Percentiles rank a stretch among this genome's conserved stretches.
phyloP scores from a whole-genome alignment of 345 rosid genomes.

The Conringia planisiliqua region DNA sequence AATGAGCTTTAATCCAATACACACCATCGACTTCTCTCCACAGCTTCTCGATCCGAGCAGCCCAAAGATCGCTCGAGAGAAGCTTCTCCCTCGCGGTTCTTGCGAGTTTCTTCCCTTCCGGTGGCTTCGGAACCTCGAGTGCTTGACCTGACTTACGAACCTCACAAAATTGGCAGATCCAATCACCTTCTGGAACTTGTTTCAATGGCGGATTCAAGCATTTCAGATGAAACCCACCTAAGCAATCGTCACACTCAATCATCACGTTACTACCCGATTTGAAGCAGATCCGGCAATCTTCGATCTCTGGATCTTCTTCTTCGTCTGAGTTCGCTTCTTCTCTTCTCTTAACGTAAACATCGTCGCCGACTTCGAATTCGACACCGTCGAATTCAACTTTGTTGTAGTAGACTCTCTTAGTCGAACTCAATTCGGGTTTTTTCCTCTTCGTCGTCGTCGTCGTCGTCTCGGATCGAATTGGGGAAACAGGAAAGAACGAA shows the following conservation, averaged over 20 bases:
- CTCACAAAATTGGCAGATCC: slow-evolving; percentile 79
- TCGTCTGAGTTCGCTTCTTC: slow-evolving; percentile 72
- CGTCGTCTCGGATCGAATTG: slow-evolving; percentile 44
- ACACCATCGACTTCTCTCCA: slow-evolving; percentile 75
- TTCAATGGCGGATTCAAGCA: slow-evolving; percentile 80
- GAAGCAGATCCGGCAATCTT: slow-evolving; percentile 83
- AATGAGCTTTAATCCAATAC: slow-evolving; percentile 69
- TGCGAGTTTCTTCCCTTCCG: slow-evolving; percentile 55
- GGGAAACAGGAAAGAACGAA: slow-evolving; percentile 51
- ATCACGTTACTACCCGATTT: slow-evolving; percentile 54
- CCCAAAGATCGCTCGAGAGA: slow-evolving; percentile 82
- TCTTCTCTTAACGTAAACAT: slow-evolving; percentile 82
- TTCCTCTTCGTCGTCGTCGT: slow-evolving; percentile 51
- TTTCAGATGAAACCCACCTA: slow-evolving; percentile 87
- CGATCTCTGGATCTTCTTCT: slow-evolving; percentile 56
- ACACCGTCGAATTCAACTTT: slow-evolving; percentile 69
- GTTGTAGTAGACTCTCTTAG: slow-evolving; percentile 58
- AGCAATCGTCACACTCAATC: slow-evolving; percentile 90
- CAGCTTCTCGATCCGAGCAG: slow-evolving; percentile 68
- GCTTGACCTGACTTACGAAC: slow-evolving; percentile 48
- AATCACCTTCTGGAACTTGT: slow-evolving; percentile 82
- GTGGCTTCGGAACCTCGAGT: slow-evolving; percentile 51
- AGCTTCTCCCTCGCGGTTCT: slow-evolving; percentile 90
- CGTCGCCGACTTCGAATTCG: slow-evolving; percentile 73
- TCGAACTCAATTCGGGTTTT: background rate